Evolutionary conservation across 345 rosid genomes (phyloP), one percentile per base, ranked within the genome.

Genomic region (Sisymbrium irio): DNA sequence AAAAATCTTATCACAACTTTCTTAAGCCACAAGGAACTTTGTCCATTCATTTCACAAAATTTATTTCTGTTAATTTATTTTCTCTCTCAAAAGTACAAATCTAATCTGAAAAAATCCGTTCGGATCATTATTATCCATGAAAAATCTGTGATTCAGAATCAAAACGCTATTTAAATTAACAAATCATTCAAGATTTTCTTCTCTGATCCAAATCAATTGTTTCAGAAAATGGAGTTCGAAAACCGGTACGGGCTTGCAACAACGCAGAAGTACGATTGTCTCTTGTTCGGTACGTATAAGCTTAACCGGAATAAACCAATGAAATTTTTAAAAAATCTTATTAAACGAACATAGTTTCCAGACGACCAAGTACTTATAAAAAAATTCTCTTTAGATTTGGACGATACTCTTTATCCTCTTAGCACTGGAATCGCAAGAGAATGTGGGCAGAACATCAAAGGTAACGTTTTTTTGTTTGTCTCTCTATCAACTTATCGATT

Each of bases 321-420:
- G 7, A 27, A 1, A 14, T n/a, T n/a, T n/a, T 37, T 37, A 5
- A 32, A 32, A 32, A 32, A 28, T 20, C n/a, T 36, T 18, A 25
- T 49, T 1, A 22, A 41, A 17, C 22, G 39, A 15, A 59, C 35
- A 32, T 28, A 46, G 30, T 9, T 57, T 71, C 20, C 4, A 20
- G 44, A 55, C 44, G 44, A 55, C 44, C 15, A 27, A 32, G 35
- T 32, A 57, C 49, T 42, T 13, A 10, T 59, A 27, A 27, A 27
- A 13, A 30, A 4, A 35, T 7, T 59, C 1, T 44, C 9, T 75
- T 35, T 82, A 93, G 98, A 93, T 83, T 82, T 93, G 71, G 98
- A 93, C 76, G 97, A 93, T 74, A 93, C 97, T 42, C 98, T 93
- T 63, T 93, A 93, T 56, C 89, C 98, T 42, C 64, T 82, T 6